phyloP scores from a whole-genome alignment of 352 stramenopile genomes.

The Saprolegnia parasitica region DNA sequence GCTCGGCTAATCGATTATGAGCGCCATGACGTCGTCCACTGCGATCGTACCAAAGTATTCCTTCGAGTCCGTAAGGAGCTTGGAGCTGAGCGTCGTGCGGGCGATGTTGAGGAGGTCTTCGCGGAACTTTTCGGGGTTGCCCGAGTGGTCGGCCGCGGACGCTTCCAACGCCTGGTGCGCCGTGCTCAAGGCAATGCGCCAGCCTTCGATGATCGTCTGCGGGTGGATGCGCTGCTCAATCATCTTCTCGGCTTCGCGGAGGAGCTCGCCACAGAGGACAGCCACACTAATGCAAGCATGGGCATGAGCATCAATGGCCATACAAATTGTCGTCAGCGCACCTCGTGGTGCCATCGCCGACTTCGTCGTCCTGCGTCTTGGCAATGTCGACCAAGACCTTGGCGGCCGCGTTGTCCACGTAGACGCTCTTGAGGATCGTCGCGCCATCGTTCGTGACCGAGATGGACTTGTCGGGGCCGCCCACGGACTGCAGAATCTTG shows the following conservation, averaged over 20 bases:
- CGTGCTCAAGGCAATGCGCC: slow-evolving; percentile 89
- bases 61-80: slow-evolving; percentile 98
- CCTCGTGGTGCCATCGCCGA: slow-evolving; percentile 97
- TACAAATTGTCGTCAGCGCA: slow-evolving; percentile 24
- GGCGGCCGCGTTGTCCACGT: slow-evolving; percentile 98
- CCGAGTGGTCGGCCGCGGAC: slow-evolving; percentile 77
- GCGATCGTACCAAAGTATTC: slow-evolving; percentile 88
- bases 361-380: slow-evolving; percentile 98
- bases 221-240: slow-evolving; percentile 95
- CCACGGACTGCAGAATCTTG: slow-evolving; percentile 98
- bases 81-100: slow-evolving; percentile 96
- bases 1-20: slow-evolving; percentile 40
- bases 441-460: slow-evolving; percentile 99
- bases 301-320: slow-evolving; percentile 16
- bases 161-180: slow-evolving; percentile 88
- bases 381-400: slow-evolving; percentile 99
- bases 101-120: slow-evolving; percentile 97
- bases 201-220: slow-evolving; percentile 98
- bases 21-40: not conserved
- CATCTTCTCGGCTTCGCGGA: slow-evolving; percentile 96
- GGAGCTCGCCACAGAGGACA: slow-evolving; percentile 95
- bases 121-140: slow-evolving; percentile 84
- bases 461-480: slow-evolving; percentile 80
- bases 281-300: slow-evolving; percentile 81
- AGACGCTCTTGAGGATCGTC: slow-evolving; percentile 96